Evolutionary conservation across 2,329 filamentous ascomycete species (phyloP), one percentile per base, ranked within the genome.

Genomic region (Teratosphaeria viscida): DNA sequence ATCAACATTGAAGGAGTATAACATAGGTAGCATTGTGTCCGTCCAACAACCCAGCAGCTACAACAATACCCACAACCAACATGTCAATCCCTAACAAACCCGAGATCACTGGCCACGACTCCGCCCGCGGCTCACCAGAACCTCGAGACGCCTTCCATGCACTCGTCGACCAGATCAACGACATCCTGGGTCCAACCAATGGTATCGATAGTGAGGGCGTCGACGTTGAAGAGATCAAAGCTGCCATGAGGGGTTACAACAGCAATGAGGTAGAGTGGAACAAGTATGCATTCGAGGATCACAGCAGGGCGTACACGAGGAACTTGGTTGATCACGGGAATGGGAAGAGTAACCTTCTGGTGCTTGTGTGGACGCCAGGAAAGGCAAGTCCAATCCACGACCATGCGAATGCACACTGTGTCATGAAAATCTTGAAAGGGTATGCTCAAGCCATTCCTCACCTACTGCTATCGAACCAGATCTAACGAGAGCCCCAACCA

Each of bases 311-410:
- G 1, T 96, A 96, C 73, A 96, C 92, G 12, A 79, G 92, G 59
- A 96, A 96, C 71, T 81, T 96, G 3, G 90, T 96, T 53, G 90
- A 95, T 69, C 87, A 91, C 71, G 90, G 91, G 2, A 96, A 96
- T 67, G 90, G 85, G 61, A 89, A 89, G 74, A 86, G 85, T 69
- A 90, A 90, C 68, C 73, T 90, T 88, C 82, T 95, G 63, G 84
- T 96, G 55, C 83, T 96, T 49, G 91, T 95, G 47, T 96, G 92
- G 92, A 87, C 85, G 16, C 91, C 92, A 0, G 88, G 88, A 57
- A 90, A 90, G 75, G 83, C 83, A 43, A 92, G 88, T 67, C 86
- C 88, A 11, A 90, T 96, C 70, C 92, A 96, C 71, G 92, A 96
- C 60, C 78, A 80, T 66, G 76, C 77, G 52, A 89, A 92, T 62